Base-by-base conservation (phyloP, 2,329 filamentous ascomycete species). In the Apiospora pterosperma region DNA sequence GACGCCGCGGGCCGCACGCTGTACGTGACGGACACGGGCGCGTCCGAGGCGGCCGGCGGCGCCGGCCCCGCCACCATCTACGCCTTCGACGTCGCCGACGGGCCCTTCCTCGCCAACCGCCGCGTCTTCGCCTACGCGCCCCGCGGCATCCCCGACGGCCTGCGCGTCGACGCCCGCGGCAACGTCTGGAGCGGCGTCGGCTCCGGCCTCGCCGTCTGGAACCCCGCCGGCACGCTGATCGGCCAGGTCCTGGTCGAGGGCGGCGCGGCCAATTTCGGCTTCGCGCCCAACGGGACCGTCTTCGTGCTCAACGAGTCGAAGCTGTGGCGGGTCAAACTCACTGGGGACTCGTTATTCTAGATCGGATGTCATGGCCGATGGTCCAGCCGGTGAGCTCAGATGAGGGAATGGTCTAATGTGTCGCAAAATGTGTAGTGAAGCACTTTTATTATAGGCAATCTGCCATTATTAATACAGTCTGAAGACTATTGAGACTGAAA, bases 171-270 rank as follows among this genome's bases (percentile, higher is more conserved):
- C 8, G 23, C n/a, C 2, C 44, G 36, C 14, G 66, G 66, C 1
- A 67, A 67, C 1, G 66, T 67, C 38, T 67, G 66, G 66, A 55
- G 59, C 4, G 66, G 64, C 31, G 61, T 62, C 6, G 66, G 66
- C 1, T 14, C 42, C 19, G 66, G 66, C 3, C 61, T 67, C 1
- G 52, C 62, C n/a, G 64, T 67, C 2, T 67, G 64, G 64, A 64
- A 66, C 5, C 36, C 38, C n/a, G 59, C 59, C 5, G 66, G 66
- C 2, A 59, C 39, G n/a, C 12, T 65, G 28, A 38, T 67, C 11
- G 65, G 66, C 25, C 39, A 67, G 61, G 55, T 66, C 4, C 14
- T 39, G 5, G 36, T 66, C 5, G 19, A 25, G 31, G 66, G 63
- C 21, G 66, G 65, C 39, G 60, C 38, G 34, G 44, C 60, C 12